Base-by-base conservation (phyloP, 371 early-diverging fungal species). In the Homolaphlyctis polyrhiza region DNA sequence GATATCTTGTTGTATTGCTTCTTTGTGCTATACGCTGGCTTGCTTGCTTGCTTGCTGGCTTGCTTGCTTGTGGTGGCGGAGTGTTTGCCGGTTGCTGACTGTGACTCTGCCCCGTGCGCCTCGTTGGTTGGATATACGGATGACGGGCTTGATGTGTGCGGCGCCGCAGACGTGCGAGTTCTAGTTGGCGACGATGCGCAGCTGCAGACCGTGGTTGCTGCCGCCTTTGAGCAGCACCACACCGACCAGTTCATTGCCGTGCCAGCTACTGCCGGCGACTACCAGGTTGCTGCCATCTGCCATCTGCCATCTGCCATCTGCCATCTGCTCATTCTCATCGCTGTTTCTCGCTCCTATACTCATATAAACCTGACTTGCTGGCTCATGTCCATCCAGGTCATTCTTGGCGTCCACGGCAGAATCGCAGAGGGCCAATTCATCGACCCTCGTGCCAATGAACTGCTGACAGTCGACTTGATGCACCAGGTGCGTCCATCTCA, bases 141-240 rank as follows among this genome's bases (percentile, higher is more conserved):
- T n/a, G n/a, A n/a, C n/a, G n/a, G n/a, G n/a, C n/a, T n/a, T n/a
- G n/a, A n/a, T 1, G 5, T 50, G 30, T 48, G 27, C 13, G 35
- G 5, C 2, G 2, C 28, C 30, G 32, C 25, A 96, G 96, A 96
- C 79, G 85, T 97, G 55, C 89, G 92, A 33, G 87, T 85, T 2
- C 82, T 96, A 58, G 79, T 95, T 47, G 84, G 84, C 58, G 85
- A 96, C 75, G 94, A 94, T 63, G 87, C 84, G 2, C 82, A 84
- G 5, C 75, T 95, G 55, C 84, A 91, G 58, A 80, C 81, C 33
- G 87, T 85, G 30, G 86, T 94, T 55, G 65, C 83, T n/a, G 69
- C 75, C 8, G 84, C 90, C 6, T 75, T 96, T 62, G 88, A 84
- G 51, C 84, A 91, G 62, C 93, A 95, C 75, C 92, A 95, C 72